A percentile compares a stretch with the other conserved stretches of the same genome.
phyloP scores from a whole-genome alignment of 192 early-diverging fungal species.

The Dimargaris cristalligena region DNA sequence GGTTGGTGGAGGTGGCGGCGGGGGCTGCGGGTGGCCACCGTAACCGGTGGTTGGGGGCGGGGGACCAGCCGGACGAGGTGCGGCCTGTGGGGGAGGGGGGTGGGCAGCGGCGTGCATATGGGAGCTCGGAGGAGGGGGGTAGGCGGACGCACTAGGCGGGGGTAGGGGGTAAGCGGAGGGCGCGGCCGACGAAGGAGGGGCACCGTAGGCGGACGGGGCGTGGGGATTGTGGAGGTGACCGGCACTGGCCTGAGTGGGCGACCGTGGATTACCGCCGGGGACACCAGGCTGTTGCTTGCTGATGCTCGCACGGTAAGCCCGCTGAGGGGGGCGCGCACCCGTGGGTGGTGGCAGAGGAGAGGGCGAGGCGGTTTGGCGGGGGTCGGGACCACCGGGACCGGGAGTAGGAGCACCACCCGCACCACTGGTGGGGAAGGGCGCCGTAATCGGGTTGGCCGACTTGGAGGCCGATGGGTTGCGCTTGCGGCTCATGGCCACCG shows the following conservation, averaged over 20 bases:
- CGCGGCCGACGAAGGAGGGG: not conserved
- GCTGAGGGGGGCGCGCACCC: slow-evolving; percentile 7
- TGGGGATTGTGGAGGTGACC: slow-evolving; percentile 9
- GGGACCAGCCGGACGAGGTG: no score
- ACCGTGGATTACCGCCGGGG: no score
- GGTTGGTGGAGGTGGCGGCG: slow-evolving; percentile 22
- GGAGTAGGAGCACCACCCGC: not conserved
- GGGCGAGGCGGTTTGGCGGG: not conserved
- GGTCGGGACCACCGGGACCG: not conserved
- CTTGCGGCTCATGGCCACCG: not conserved
- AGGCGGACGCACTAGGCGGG: no score
- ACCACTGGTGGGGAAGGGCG: not conserved
- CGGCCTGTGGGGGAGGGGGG: no score
- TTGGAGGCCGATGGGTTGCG: slow-evolving; percentile 7
- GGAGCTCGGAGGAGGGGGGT: no score
- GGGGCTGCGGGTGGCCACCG: slow-evolving; percentile 16
- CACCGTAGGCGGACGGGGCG: not conserved
- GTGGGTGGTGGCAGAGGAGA: slow-evolving; percentile 4
- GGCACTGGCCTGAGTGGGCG: no score
- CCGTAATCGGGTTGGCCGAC: not conserved
- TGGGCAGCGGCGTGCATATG: no score
- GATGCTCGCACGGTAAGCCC: slow-evolving; percentile 10
- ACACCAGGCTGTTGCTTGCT: no score
- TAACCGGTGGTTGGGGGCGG: no score
- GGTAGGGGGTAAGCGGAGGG: no score